These are phyloP conservation scores for Stropharia rugosoannulata DNA, from an alignment of 768 basidiomycete species.

Conservation along the genomic window DNA sequence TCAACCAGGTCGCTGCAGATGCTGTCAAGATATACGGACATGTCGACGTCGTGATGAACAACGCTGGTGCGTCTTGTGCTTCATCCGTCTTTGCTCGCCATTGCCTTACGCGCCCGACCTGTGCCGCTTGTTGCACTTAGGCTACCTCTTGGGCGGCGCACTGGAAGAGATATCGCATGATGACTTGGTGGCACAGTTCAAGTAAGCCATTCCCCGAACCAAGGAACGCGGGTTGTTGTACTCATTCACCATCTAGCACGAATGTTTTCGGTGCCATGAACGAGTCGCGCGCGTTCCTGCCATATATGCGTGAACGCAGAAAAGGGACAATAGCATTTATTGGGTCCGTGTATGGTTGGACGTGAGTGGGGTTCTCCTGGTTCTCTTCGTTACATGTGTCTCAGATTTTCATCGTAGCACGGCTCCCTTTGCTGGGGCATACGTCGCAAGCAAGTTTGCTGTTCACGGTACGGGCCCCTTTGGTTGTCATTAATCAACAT, in stretches of 20 bases:
- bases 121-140: no score
- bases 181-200: no score
- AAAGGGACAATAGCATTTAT: conserved; percentile 42
- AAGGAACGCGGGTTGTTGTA: background rate
- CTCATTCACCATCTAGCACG: conserved; percentile 20
- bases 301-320: conserved; percentile 41
- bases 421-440: conserved; percentile 32
- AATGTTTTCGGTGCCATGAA: conserved; percentile 45
- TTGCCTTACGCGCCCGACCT: no score
- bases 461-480: conserved; percentile 22
- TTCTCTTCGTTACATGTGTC: background rate
- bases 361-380: conserved; percentile 12
- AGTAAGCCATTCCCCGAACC: no score
- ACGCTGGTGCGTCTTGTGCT: conserved; percentile 28
- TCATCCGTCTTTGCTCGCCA: no score
- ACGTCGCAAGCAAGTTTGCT: conserved; percentile 38
- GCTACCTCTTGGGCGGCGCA: no score
- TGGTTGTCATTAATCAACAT: background rate
- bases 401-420: conserved; percentile 9
- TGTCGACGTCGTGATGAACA: conserved; percentile 44
- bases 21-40: conserved; percentile 32
- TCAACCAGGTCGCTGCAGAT: conserved; percentile 26
- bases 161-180: no score
- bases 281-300: conserved; percentile 44
- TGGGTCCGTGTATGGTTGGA: conserved; percentile 40